phyloP scores from a whole-genome alignment of 129 eudicot species.

The Tagetes erecta region DNA sequence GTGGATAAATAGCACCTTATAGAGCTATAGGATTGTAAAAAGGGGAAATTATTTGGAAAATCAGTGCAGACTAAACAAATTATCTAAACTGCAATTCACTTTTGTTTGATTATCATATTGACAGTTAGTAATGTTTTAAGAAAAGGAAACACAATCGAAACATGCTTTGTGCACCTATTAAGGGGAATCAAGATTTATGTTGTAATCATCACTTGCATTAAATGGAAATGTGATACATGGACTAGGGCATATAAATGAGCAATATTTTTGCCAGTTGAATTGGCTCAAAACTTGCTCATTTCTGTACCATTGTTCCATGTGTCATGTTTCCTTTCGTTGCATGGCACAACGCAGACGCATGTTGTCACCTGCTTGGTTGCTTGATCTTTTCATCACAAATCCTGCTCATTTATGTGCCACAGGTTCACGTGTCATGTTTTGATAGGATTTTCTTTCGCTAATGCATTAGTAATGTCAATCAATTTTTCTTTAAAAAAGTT shows the following conservation, averaged over 20 bases:
- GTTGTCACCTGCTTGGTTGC: background rate
- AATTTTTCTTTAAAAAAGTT: too few species aligned
- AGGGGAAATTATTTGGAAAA: too few species aligned
- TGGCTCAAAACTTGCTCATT: too few species aligned
- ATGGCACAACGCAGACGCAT: too few species aligned
- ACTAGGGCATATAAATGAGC: background rate
- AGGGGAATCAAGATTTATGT: too few species aligned
- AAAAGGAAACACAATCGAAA: background rate
- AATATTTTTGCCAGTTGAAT: too few species aligned
- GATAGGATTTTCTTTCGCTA: background rate
- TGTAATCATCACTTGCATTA: background rate
- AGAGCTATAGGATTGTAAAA: background rate
- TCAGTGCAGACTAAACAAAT: background rate
- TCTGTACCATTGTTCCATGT: background rate
- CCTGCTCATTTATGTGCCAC: background rate
- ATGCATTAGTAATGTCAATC: too few species aligned
- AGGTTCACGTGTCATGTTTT: background rate
- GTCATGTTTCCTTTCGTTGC: too few species aligned
- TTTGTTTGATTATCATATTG: background rate
- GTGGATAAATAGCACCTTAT: constrained; percentile 11
- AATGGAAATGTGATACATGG: background rate
- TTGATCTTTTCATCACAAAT: background rate
- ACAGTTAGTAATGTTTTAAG: background rate
- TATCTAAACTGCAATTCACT: background rate
- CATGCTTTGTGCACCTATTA: background rate